A percentile compares a stretch with the other conserved stretches of the same genome.
These are phyloP conservation scores for Avena atlantica DNA, from an alignment of 176 grass and related monocot genomes.

Conservation along the genomic window DNA sequence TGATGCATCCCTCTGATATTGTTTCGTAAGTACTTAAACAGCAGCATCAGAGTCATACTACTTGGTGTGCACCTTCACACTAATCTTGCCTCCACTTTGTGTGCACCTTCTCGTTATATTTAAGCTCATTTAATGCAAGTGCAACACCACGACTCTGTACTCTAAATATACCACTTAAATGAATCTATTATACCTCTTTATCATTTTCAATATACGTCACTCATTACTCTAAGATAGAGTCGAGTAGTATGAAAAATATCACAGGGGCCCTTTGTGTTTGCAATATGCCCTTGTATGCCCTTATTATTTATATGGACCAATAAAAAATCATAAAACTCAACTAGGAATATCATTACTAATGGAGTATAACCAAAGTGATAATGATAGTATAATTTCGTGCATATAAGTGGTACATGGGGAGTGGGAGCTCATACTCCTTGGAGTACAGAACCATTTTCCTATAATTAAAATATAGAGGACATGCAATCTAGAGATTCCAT, in stretches of 20 bases:
- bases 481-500: slow-evolving; percentile 30
- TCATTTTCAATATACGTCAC: no score
- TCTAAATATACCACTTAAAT: neutral
- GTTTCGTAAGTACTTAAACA: neutral
- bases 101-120: neutral
- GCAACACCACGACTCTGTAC: slow-evolving; percentile 5
- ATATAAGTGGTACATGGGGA: slow-evolving; percentile 1
- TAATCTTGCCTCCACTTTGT: neutral
- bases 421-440: neutral
- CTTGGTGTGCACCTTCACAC: slow-evolving; percentile 4
- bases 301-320: neutral
- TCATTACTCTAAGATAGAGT: no score
- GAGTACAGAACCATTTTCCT: neutral
- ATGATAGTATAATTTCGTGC: neutral
- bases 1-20: neutral
- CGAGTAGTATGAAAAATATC: neutral
- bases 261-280: neutral
- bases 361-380: neutral
- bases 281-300: neutral
- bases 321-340: neutral
- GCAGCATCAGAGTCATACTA: neutral
- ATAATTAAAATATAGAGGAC: neutral
- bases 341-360: neutral
- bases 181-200: neutral
- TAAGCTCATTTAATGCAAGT: slow-evolving; percentile 18